phyloP scores from a whole-genome alignment of 768 basidiomycete genomes.

The Termitomyces sp. region DNA sequence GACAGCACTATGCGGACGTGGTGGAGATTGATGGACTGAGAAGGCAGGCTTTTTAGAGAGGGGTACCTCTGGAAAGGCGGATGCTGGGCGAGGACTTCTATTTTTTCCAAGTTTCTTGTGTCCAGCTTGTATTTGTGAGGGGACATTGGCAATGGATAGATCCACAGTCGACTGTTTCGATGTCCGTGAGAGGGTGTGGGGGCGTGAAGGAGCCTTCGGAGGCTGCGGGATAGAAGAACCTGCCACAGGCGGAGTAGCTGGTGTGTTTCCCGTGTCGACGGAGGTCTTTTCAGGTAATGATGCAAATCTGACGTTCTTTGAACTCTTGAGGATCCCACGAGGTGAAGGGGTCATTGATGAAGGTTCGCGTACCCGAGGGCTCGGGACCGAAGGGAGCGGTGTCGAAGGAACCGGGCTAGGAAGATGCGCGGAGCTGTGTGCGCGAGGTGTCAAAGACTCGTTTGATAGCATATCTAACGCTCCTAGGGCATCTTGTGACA shows the following conservation, averaged over 20 bases:
- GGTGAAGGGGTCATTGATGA: slow-evolving; percentile 15
- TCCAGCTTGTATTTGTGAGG: slow-evolving; percentile 1
- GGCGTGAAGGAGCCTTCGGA: slow-evolving; percentile 8
- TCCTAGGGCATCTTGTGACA: background rate
- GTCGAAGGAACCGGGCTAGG: slow-evolving; percentile 11
- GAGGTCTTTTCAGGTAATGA: slow-evolving; percentile 21
- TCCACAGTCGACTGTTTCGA: slow-evolving; percentile 3
- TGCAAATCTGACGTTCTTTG: slow-evolving; percentile 41
- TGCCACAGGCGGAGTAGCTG: background rate
- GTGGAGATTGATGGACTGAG: slow-evolving; percentile 5
- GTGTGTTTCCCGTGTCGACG: background rate
- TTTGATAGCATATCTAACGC: background rate
- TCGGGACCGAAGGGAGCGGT: slow-evolving; percentile 14
- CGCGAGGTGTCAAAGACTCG: slow-evolving; percentile 5
- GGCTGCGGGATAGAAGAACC: background rate
- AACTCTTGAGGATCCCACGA: slow-evolving; percentile 32
- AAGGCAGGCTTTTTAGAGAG: slow-evolving; percentile 3
- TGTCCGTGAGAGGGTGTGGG: slow-evolving; percentile 2
- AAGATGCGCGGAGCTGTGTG: slow-evolving; percentile 2
- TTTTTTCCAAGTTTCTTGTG: background rate
- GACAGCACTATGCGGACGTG: slow-evolving; percentile 8
- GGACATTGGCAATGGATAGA: background rate
- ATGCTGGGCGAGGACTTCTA: background rate
- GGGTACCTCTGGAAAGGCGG: slow-evolving; percentile 1
- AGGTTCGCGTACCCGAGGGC: slow-evolving; percentile 6